These are phyloP conservation scores for Hypoxylon sp. DNA, from an alignment of 2,329 filamentous ascomycete species.

Conservation along the genomic window DNA sequence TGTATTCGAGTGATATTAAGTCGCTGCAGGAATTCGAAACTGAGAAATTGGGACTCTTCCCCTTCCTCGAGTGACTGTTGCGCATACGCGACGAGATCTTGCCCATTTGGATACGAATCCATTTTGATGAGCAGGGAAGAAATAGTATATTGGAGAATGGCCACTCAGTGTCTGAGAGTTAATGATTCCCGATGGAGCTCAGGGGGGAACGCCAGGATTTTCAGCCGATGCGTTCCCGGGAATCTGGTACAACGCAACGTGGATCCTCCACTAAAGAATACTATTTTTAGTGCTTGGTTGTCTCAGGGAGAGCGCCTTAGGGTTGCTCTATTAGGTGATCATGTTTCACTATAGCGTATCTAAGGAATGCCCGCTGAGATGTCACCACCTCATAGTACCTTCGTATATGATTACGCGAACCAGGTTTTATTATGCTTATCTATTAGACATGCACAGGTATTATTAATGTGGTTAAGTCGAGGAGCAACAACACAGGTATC, in stretches of 20 bases:
- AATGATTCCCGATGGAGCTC: background rate
- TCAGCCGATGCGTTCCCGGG: background rate
- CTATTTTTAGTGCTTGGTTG: background rate
- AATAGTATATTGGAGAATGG: background rate
- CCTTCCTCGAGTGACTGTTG: constrained; percentile 12
- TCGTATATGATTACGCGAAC: no score
- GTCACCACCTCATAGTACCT: no score
- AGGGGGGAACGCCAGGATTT: background rate
- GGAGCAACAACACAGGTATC: no score
- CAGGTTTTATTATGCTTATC: no score
- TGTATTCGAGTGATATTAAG: constrained; percentile 16
- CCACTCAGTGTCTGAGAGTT: background rate
- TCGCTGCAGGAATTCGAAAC: constrained; percentile 19
- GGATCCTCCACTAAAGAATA: background rate
- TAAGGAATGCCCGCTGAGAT: background rate
- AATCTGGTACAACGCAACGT: background rate
- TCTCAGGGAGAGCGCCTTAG: no score
- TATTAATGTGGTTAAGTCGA: no score
- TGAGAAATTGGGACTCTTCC: constrained; percentile 18
- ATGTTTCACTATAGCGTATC: background rate
- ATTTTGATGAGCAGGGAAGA: background rate
- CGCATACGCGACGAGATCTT: constrained; percentile 4
- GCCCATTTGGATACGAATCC: background rate
- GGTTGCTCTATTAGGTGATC: background rate
- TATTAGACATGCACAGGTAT: no score